Evolutionary conservation across 148 eudicot species (phyloP).

Genomic region (Camellia granthamiana): DNA sequence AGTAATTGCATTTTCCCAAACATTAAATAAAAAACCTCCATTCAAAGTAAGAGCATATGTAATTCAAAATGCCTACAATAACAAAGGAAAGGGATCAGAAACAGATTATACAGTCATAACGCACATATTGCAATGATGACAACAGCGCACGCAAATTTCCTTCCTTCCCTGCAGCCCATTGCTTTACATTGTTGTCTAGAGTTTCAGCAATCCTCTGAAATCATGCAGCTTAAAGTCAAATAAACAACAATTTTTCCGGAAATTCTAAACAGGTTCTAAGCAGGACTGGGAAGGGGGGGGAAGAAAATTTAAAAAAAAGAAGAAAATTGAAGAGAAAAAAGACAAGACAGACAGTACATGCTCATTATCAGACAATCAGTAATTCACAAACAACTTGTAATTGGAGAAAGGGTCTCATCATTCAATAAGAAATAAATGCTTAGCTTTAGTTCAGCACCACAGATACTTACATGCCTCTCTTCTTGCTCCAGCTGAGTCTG

Average conservation of each 20-base stretch:
- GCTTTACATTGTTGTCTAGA: constrained; percentile 60
- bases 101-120: constrained; percentile 4
- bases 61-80: background rate
- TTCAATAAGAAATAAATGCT: background rate
- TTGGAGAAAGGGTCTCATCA: constrained; percentile 1
- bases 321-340: constrained; percentile 3
- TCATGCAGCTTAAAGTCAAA: constrained; percentile 8
- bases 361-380: background rate
- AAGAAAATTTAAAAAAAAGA: background rate
- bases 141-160: constrained; percentile 82
- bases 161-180: constrained; percentile 92
- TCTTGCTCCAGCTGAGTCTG: constrained; percentile 76
- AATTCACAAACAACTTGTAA: background rate
- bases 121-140: constrained; percentile 72
- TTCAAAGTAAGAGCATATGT: background rate
- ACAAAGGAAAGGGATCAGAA: constrained; percentile 2
- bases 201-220: constrained; percentile 72
- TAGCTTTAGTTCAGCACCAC: background rate
- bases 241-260: background rate
- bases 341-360: background rate
- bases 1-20: too few species aligned
- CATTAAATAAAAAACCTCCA: too few species aligned
- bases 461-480: constrained; percentile 68
- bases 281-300: background rate
- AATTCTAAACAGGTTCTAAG: background rate